Base-by-base conservation (phyloP, 306 rosid species). In the Argentina anserina region DNA sequence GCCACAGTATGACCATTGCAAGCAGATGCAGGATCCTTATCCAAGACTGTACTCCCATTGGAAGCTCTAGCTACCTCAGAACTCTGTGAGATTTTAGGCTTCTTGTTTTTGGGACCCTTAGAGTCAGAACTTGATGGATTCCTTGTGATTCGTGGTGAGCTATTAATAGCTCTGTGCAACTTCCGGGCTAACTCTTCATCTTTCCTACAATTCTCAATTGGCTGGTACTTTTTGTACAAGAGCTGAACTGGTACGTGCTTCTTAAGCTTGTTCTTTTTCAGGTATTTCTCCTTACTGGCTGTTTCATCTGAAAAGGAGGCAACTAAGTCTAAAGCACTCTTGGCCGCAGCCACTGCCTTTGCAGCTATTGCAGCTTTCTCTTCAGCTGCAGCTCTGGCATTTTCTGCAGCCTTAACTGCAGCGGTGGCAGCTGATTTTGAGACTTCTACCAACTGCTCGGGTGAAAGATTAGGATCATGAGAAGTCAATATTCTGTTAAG, bases 161-260 rank as follows among this genome's bases (percentile, higher is more conserved):
- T 93, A 76, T 93, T 93, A 56, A 93, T 93, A 41, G 92, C 96
- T 72, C 90, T 86, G 63, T 90, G 98, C 86, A 93, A 82, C 56
- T 85, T 93, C 18, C 90, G 90, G 76, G 98, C 98, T 61, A 93
- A 71, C 71, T 89, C 98, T 87, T 90, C 98, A 64, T 93, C 98
- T 83, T 84, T 93, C 79, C 74, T 82, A 71, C 86, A 83, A 78
- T 82, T 90, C 81, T 87, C 97, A 39, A 87, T 56, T 9, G 94
- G 96, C 80, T 85, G 91, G 81, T 89, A 81, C 72, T 89, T 94
- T 83, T 86, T 87, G 90, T 94, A 94, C 91, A 94, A 81, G 50
- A 89, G 89, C 83, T 91, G 92, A 82, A 94, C 98, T 18, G 97
- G 98, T 65, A 94, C 83, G 64, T 94, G 98, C 81, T 94, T 94